Conservation (phyloP, 2,329 filamentous ascomycete genomes). For the Alternaria panax region DNA sequence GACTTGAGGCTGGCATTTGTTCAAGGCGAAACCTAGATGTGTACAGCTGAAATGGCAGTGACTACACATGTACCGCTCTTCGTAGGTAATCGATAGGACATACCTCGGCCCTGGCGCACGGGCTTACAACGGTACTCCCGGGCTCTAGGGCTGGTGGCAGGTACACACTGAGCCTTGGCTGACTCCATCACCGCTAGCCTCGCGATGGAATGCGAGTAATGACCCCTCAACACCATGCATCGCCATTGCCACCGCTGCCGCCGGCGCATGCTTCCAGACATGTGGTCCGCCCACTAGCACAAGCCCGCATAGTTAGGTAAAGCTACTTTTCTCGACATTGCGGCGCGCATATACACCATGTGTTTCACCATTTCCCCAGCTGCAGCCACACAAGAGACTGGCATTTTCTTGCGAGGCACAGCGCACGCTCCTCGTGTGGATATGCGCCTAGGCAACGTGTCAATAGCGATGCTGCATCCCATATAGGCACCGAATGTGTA, state of each 20-base stretch:
- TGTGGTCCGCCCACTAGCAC: slow-evolving; percentile 27
- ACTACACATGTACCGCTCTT: neutral
- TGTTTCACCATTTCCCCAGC: slow-evolving; percentile 8
- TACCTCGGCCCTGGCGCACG: neutral
- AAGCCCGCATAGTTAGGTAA: slow-evolving; percentile 27
- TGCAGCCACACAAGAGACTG: neutral
- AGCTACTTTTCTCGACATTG: slow-evolving; percentile 7
- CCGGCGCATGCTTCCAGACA: slow-evolving; percentile 25
- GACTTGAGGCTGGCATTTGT: neutral
- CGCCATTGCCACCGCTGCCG: slow-evolving; percentile 24
- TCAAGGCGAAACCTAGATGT: neutral
- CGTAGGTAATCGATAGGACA: neutral
- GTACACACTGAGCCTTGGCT: too few relatives aligned
- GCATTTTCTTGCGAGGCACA: neutral
- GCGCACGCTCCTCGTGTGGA: slow-evolving; percentile 3
- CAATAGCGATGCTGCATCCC: slow-evolving; percentile 5
- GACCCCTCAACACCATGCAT: slow-evolving; percentile 44
- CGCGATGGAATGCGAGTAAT: slow-evolving; percentile 9
- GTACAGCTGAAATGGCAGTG: neutral
- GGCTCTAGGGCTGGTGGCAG: neutral
- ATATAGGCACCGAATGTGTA: neutral
- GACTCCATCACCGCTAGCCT: slow-evolving; percentile 2
- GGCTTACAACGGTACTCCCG: neutral
- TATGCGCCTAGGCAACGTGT: slow-evolving; percentile 10
- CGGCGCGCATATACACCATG: slow-evolving; percentile 18